Percentiles rank a stretch among this genome's conserved stretches.
Evolutionary conservation across 169 alveolate genomes (phyloP).

Genomic region (Plasmodium yoelii): DNA sequence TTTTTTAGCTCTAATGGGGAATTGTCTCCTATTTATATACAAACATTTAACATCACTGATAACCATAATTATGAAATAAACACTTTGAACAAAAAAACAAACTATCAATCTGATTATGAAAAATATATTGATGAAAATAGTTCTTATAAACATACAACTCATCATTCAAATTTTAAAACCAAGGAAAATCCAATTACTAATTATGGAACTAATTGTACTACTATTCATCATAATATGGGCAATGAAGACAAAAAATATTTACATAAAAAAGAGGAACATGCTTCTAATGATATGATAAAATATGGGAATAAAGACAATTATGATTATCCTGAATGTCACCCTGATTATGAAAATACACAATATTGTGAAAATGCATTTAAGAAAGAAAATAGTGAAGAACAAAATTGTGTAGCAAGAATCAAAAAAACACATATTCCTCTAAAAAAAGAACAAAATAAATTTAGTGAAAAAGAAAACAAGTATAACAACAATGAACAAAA

Average conservation of each 20-base stretch:
- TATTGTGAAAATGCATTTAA: not conserved
- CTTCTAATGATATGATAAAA: too few relatives aligned
- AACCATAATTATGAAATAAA: not conserved
- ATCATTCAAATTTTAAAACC: too few relatives aligned
- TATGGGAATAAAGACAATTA: too few relatives aligned
- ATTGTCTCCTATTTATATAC: not conserved
- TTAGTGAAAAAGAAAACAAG: too few relatives aligned
- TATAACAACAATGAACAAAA: too few relatives aligned
- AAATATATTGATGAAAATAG: not conserved
- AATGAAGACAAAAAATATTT: not conserved
- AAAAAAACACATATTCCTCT: too few relatives aligned
- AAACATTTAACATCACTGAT: not conserved
- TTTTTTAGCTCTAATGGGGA: constrained; percentile 1
- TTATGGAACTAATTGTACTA: not conserved
- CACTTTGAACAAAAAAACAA: not conserved
- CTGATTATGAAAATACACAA: not conserved
- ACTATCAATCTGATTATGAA: not conserved
- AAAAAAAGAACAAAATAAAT: too few relatives aligned
- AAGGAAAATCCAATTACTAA: not conserved
- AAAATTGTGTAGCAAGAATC: too few relatives aligned
- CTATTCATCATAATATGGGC: not conserved
- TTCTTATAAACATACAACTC: not conserved
- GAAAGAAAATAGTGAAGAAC: not conserved
- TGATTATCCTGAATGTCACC: not conserved
- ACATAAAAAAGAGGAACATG: not conserved